Base-by-base conservation (phyloP, 805 yeast species). In the Komagataella mondaviorum region DNA sequence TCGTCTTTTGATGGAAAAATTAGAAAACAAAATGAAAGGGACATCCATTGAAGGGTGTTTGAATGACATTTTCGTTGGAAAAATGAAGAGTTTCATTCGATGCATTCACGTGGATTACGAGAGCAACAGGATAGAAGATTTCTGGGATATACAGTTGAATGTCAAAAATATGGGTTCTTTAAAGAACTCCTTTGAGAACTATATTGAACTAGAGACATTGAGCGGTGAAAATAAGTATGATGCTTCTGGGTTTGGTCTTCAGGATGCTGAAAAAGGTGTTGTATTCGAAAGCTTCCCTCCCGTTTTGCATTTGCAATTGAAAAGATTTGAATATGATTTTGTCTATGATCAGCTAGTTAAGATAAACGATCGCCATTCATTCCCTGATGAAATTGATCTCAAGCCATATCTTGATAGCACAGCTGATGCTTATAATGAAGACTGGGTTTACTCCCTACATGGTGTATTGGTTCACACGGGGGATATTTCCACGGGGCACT, bases 401-500 rank as follows among this genome's bases (percentile, higher is more conserved):
- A 71, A 80, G 47, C 88, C 95, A 6, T 93, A 78, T 60, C 68
- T 91, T 55, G 93, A 86, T 53, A 79, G 78, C 46, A 77, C 72
- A 47, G 68, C 70, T 1, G 68, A 69, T 12, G 63, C 65, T 36
- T 67, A 65, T 49, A 63, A 67, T 48, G 82, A 83, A 54, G 76
- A 85, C 54, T 85, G 90, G 82, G 81, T 73, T 43, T 93, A 93
- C 64, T 81, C 79, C 50, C 69, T 93, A 23, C 96, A 91, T 65
- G 96, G 98, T 8, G 99, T 93, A 2, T 71, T 93, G 52, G 97
- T 93, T 10, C 99, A 93, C 64, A 84, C 89, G 46, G 99, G 99
- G 54, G 96, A 91, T 61, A 83, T 93, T 49, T 86, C 96, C 8
- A 86, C 90, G 47, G 99, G 99, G 18, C 99, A 93, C 63, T 93